Base-by-base conservation (phyloP, 371 early-diverging fungal species). In the Mucor indicus region DNA sequence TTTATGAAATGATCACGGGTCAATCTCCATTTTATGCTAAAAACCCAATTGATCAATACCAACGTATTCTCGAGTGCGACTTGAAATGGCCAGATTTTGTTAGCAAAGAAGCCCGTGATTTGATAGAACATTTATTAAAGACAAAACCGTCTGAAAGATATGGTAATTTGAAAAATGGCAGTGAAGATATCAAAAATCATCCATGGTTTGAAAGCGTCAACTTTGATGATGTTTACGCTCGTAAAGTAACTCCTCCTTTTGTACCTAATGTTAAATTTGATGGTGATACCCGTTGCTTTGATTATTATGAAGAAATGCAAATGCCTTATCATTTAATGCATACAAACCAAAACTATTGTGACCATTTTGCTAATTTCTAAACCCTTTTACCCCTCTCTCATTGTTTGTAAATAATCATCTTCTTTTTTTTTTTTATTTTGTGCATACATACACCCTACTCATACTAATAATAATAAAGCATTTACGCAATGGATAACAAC, bases 1-100 rank as follows among this genome's bases (percentile, higher is more conserved):
- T 98, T 29, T 98, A 86, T 64, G 98, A 98, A 74, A 87, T 92
- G 81, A 60, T 87, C 38, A 77, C 80, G 17, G 96, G 96, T 69
- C 71, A 74, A 8, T 44, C 96, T 19, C 96, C 96, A 45, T 96
- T 93, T 76, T 89, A 86, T 67, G 93, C 94, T 63, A 92, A 93
- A 51, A 93, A 91, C 59, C 92, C 92, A 21, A 83, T 91, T 58
- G 84, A 87, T 44, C 74, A 94, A 48, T 96, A 96, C 66, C 94
- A 92, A 67, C 90, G 89, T 63, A 96, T 98, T 50, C 70, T 94
- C 50, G 81, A 84, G 1, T 85, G 89, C 44, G 77, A 82, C 21
- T 72, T 90, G n/a, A 71, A 75, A 56, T 88, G 77, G 57, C 95
- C 95, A 15, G 53, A 83, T 12, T 94, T 98, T 64, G 86, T 95